Evolutionary conservation across 2,329 filamentous ascomycete species (phyloP), one percentile per base, ranked within the genome.

Genomic region (Cordyceps militaris): DNA sequence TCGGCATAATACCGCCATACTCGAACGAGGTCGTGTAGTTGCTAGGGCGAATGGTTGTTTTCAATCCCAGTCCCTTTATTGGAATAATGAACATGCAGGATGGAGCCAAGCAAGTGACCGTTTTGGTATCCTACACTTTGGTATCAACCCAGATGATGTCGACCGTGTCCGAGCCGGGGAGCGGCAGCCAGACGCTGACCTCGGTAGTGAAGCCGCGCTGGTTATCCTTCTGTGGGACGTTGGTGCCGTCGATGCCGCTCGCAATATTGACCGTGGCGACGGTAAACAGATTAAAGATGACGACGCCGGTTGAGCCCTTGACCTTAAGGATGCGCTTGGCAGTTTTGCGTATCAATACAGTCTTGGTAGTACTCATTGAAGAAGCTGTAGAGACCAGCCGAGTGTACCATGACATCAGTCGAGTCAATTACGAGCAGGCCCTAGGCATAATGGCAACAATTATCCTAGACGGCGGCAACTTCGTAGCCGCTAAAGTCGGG

Each of bases 371-470:
- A 84, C 69, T 81, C 77, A 64, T 79, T 73, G 73, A 84, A 85
- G 74, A 83, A 85, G 52, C 72, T 77, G 68, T 85, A 85, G 4
- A 83, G 63, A 0, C 82, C 82, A 0, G 75, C 77, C 9, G 79
- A 78, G 58, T 84, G 80, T 19, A 79, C 65, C 30, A 75, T 65
- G 26, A 84, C 71, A 58, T 76, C 70, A 4, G 67, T 66, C 3
- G 74, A 77, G 59, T 79, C 71, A 34, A 82, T 62, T 55, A 84
- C 74, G 2, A 80, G 74, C 10, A 84, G 63, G 16, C 74, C 80
- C 77, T 78, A 82, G 4, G 76, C 75, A 48, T 71, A 65, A 11
- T 68, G 64, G 59, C 69, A 71, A 10, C 49, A 43, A 19, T 60
- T 58, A 28, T 59, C 51, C 10, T 42, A 14, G 0, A 21, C 49